A percentile compares a stretch with the other conserved stretches of the same genome.
Evolutionary conservation across 352 stramenopile species (phyloP).

Genomic region (Globisporangium solare): DNA sequence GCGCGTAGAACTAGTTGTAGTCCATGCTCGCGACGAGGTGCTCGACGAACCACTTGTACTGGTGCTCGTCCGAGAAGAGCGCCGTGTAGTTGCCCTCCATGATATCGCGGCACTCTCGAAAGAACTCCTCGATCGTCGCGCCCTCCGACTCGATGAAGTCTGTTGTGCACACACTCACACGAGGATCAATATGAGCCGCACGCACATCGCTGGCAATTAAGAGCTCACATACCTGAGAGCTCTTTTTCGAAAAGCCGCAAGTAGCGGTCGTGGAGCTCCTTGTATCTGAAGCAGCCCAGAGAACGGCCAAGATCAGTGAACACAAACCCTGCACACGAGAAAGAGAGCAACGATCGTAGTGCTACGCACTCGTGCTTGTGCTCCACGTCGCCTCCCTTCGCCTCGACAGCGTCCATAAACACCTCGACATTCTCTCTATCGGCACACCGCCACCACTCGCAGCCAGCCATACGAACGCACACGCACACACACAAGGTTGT

Average conservation of each 20-base stretch:
- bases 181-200: too few species aligned
- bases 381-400: slow-evolving; percentile 58
- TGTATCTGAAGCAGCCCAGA: slow-evolving; percentile 34
- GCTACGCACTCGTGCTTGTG: slow-evolving; percentile 67
- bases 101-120: slow-evolving; percentile 56
- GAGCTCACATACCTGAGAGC: slow-evolving; percentile 22
- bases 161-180: too few species aligned
- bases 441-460: neutral
- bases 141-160: slow-evolving; percentile 73
- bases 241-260: slow-evolving; percentile 69
- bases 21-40: slow-evolving; percentile 76
- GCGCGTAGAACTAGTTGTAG: slow-evolving; percentile 76
- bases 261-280: slow-evolving; percentile 72
- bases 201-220: too few species aligned
- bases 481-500: too few species aligned
- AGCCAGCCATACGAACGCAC: too few species aligned
- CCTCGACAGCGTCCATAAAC: slow-evolving; percentile 61
- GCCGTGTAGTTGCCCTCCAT: slow-evolving; percentile 54
- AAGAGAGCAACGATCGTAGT: too few species aligned
- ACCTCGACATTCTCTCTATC: slow-evolving; percentile 51
- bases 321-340: neutral
- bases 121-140: slow-evolving; percentile 63
- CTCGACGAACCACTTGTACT: slow-evolving; percentile 75
- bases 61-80: slow-evolving; percentile 57
- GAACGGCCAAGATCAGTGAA: too few species aligned